Evolutionary conservation across 192 early-diverging fungal genomes (phyloP).

Genomic region (Chytriomyces confervae): DNA sequence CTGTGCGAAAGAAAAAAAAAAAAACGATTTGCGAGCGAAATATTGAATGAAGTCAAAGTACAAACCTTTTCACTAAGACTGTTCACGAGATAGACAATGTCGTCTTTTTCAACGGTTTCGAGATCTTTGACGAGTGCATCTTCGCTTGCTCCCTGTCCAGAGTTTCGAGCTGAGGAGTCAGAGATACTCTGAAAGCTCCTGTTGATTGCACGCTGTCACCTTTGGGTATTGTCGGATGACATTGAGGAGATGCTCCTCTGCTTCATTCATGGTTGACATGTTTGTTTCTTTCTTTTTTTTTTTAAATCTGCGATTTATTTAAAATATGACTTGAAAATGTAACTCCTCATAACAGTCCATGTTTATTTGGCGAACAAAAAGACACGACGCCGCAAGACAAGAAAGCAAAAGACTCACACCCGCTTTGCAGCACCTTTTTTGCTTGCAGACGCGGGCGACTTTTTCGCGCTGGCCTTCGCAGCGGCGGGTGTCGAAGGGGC

Average conservation of each 20-base stretch:
- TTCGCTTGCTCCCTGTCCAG: slow-evolving; percentile 16
- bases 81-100: background rate
- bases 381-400: too few species aligned
- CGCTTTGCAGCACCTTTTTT: background rate
- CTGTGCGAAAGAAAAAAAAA: slow-evolving; percentile 11
- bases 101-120: background rate
- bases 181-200: background rate
- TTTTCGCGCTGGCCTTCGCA: background rate
- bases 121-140: slow-evolving; percentile 9
- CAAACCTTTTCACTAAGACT: background rate
- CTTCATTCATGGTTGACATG: background rate
- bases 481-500: background rate
- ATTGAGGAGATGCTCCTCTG: slow-evolving; percentile 10
- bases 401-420: too few species aligned
- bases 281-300: background rate
- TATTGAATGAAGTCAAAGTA: background rate
- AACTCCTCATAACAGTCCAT: too few species aligned
- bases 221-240: slow-evolving; percentile 26
- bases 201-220: background rate
- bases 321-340: too few species aligned
- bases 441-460: background rate
- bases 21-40: background rate
- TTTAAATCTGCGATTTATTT: background rate
- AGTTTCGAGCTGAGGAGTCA: background rate
- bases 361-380: too few species aligned